These are phyloP conservation scores for Linanthus parryae DNA, from an alignment of 148 eudicot species.

Conservation along the genomic window DNA sequence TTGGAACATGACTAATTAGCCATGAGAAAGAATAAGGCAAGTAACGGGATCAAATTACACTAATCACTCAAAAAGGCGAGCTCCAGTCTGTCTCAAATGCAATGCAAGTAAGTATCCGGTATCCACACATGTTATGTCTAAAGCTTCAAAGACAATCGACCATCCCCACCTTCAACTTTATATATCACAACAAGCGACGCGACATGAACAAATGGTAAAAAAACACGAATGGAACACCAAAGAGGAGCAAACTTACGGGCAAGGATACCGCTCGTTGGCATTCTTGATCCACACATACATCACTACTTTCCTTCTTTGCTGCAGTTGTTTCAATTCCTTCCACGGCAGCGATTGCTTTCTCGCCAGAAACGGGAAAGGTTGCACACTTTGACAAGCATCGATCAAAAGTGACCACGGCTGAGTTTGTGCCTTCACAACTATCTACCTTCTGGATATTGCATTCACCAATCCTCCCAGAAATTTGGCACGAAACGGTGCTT, in stretches of 20 bases:
- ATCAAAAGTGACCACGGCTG: slow-evolving; percentile 18
- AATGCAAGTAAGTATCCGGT: neutral
- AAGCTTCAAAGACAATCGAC: neutral
- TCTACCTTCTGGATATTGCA: slow-evolving; percentile 24
- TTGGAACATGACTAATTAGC: no score
- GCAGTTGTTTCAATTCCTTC: slow-evolving; percentile 19
- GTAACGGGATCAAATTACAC: no score
- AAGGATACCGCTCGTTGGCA: slow-evolving; percentile 24
- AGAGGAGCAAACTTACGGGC: slow-evolving; percentile 44
- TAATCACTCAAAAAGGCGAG: neutral
- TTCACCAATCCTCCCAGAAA: slow-evolving; percentile 18
- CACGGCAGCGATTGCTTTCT: slow-evolving; percentile 5
- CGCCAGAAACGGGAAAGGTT: slow-evolving; percentile 28
- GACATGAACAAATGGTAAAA: neutral
- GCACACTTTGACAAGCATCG: slow-evolving; percentile 35
- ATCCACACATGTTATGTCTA: no score
- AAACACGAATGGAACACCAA: neutral
- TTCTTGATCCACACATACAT: slow-evolving; percentile 7
- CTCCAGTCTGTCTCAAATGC: neutral
- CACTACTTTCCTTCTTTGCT: slow-evolving; percentile 9
- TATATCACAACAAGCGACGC: neutral
- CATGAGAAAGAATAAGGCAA: no score
- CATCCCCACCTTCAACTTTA: no score
- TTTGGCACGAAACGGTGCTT: slow-evolving; percentile 8
- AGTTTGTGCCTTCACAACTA: slow-evolving; percentile 12